phyloP scores from a whole-genome alignment of 768 basidiomycete genomes.

The Leccinellum rugosiceps region DNA sequence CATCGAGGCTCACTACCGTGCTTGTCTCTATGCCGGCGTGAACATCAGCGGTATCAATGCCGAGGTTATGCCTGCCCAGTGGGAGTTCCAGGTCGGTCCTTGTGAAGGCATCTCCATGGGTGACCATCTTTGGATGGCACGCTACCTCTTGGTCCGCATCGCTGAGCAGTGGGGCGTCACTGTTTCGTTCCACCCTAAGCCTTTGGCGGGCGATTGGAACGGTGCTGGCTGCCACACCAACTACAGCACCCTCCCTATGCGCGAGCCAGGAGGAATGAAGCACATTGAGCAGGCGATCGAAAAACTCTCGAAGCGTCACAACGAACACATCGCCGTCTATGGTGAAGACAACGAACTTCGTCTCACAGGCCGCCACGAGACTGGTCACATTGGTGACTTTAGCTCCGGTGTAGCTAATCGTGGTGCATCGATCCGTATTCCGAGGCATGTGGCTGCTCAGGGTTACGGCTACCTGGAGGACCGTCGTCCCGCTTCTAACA shows the following conservation, averaged over 20 bases:
- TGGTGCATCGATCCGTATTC: conserved; percentile 95
- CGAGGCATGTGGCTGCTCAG: conserved; percentile 87
- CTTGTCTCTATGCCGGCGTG: conserved; percentile 91
- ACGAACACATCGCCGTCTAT: conserved; percentile 95
- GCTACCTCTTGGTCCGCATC: conserved; percentile 91
- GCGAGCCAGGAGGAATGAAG: conserved; percentile 92
- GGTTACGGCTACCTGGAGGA: conserved; percentile 97
- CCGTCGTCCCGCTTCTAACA: conserved; percentile 96
- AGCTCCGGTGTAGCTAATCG: conserved; percentile 96
- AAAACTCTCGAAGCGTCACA: conserved; percentile 87
- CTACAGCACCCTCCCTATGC: conserved; percentile 93
- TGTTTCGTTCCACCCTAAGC: conserved; percentile 99
- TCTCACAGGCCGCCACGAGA: conserved; percentile 96
- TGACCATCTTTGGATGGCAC: conserved; percentile 99
- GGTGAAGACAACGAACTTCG: conserved; percentile 97
- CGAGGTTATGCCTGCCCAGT: conserved; percentile 99
- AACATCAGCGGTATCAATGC: conserved; percentile 99
- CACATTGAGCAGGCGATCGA: conserved; percentile 89
- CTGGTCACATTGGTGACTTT: conserved; percentile 88
- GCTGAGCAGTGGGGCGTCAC: conserved; percentile 98
- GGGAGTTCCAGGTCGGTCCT: conserved; percentile 99
- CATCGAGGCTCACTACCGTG: conserved; percentile 98
- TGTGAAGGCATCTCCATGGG: conserved; percentile 98
- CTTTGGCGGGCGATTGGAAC: conserved; percentile 97
- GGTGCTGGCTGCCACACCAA: conserved; percentile 99